phyloP scores from a whole-genome alignment of 441 rosid genomes.

The Pelargonium fulgidum region DNA sequence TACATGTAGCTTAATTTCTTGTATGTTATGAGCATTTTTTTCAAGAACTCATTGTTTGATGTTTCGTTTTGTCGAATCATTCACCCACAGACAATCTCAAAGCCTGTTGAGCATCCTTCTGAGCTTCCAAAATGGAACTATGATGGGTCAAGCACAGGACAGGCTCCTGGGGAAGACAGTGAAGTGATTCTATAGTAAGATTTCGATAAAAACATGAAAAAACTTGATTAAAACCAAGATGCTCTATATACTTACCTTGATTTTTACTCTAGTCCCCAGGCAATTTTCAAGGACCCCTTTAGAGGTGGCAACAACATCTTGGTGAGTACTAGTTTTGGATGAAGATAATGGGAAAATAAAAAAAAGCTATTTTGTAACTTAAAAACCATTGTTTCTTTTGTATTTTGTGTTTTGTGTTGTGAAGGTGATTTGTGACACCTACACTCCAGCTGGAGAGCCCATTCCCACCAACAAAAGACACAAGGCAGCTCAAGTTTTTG shows the following conservation, averaged over 20 bases:
- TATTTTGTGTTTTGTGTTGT: not conserved
- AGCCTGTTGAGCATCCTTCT: constrained; percentile 81
- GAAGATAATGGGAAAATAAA: no score
- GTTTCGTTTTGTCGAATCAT: not conserved
- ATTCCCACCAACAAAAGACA: constrained; percentile 95
- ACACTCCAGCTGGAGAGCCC: constrained; percentile 88
- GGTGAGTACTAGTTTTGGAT: constrained; percentile 39
- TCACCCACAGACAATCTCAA: constrained; percentile 51
- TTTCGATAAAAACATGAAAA: constrained; percentile 5
- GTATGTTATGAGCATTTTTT: not conserved
- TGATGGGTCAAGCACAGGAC: constrained; percentile 97
- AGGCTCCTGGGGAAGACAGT: constrained; percentile 97
- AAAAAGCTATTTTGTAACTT: no score
- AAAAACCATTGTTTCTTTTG: not conserved
- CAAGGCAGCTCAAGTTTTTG: constrained; percentile 75
- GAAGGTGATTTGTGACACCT: constrained; percentile 81
- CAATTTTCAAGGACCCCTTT: constrained; percentile 92
- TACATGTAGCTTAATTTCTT: constrained; percentile 9
- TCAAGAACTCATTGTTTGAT: not conserved
- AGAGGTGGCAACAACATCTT: constrained; percentile 91
- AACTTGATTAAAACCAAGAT: no score
- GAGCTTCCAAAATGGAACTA: constrained; percentile 88
- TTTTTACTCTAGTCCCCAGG: constrained; percentile 66
- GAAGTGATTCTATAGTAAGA: constrained; percentile 96
- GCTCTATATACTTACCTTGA: not conserved